A percentile compares a stretch with the other conserved stretches of the same genome.
These are phyloP conservation scores for Eucalyptus polybractea DNA, from an alignment of 345 rosid genomes.

Conservation along the genomic window DNA sequence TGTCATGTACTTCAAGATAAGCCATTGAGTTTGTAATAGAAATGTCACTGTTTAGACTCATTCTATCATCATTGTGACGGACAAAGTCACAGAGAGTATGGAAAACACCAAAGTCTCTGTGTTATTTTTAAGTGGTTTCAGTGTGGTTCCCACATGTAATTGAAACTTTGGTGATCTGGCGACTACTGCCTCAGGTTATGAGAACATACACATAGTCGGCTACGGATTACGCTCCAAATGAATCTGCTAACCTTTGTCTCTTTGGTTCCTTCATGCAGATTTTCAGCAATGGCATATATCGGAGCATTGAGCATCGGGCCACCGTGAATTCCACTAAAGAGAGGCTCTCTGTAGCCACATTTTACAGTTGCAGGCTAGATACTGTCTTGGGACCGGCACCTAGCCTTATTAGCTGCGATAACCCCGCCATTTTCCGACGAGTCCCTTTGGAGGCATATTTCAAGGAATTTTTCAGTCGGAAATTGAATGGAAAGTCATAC, in stretches of 20 bases:
- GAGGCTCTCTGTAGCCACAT: conserved; percentile 4
- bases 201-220: background rate
- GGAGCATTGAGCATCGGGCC: conserved; percentile 1
- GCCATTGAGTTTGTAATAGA: background rate
- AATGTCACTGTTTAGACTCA: background rate
- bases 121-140: background rate
- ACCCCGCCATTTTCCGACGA: background rate
- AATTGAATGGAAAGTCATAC: background rate
- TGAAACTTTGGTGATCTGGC: background rate
- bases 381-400: background rate
- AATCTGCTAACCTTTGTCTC: background rate
- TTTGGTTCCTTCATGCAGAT: background rate
- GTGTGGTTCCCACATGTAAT: background rate
- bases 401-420: background rate
- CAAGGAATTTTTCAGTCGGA: background rate
- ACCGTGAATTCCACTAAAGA: background rate
- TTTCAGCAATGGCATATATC: background rate
- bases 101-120: background rate
- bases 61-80: background rate
- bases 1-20: background rate
- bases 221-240: background rate
- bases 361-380: background rate
- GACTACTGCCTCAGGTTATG: background rate
- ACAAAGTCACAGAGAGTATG: background rate
- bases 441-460: background rate